These are phyloP conservation scores for Marchantia paleacea DNA, from an alignment of 225 moss, liverwort and hornwort genomes.

Conservation along the genomic window DNA sequence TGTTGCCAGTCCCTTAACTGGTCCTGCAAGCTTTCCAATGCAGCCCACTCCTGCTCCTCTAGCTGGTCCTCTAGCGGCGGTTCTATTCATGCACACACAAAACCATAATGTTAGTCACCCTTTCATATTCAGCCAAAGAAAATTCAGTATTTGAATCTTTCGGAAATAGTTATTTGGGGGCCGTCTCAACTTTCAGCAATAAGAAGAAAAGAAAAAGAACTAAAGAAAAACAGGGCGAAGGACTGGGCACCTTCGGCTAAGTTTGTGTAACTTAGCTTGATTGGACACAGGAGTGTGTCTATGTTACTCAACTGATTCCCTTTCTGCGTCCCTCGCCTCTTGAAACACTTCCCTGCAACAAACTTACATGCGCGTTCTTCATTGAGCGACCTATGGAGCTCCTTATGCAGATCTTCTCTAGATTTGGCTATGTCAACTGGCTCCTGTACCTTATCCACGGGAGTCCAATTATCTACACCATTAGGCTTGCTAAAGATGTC, in stretches of 20 bases:
- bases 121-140: not conserved
- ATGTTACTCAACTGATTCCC: slow-evolving; percentile 27
- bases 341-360: slow-evolving; percentile 31
- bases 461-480: not conserved
- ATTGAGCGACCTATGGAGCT: not conserved
- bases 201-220: not conserved
- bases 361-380: slow-evolving; percentile 34
- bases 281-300: slow-evolving; percentile 60
- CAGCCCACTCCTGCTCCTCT: slow-evolving; percentile 31
- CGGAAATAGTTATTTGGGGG: not conserved
- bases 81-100: slow-evolving; percentile 8
- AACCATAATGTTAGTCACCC: not conserved
- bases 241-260: slow-evolving; percentile 9
- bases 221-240: not conserved
- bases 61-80: slow-evolving; percentile 27
- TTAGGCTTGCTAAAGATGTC: not conserved
- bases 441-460: not conserved
- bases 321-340: slow-evolving; percentile 26
- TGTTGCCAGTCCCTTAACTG: slow-evolving; percentile 36
- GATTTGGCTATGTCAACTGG: not conserved
- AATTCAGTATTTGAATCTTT: not conserved
- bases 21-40: slow-evolving; percentile 30
- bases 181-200: not conserved
- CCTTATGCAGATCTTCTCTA: not conserved
- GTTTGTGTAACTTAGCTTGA: slow-evolving; percentile 44